phyloP scores from a whole-genome alignment of 192 early-diverging fungal species.

The Backusella luteola region DNA sequence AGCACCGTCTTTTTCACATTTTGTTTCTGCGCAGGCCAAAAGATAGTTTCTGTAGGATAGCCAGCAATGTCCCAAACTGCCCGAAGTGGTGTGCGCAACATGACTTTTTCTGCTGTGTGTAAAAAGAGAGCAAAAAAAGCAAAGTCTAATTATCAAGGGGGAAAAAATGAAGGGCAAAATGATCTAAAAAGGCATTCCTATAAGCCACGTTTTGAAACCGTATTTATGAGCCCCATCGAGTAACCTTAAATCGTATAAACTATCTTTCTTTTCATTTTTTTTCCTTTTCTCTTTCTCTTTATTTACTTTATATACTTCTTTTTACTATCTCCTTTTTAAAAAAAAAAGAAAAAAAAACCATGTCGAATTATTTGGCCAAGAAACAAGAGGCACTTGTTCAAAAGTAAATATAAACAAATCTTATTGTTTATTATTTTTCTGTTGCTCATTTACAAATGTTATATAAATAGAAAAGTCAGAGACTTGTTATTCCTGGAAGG shows the following conservation, averaged over 20 bases:
- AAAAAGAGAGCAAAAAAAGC: neutral
- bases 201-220: constrained; percentile 11
- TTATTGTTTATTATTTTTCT: constrained; percentile 16
- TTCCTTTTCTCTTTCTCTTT: neutral
- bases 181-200: neutral
- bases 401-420: neutral
- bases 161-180: neutral
- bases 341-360: constrained; percentile 5
- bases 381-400: constrained; percentile 38
- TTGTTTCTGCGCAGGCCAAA: constrained; percentile 29
- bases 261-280: constrained; percentile 4
- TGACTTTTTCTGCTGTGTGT: neutral
- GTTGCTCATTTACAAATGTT: constrained; percentile 10
- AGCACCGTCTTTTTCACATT: constrained; percentile 40
- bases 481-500: constrained; percentile 15
- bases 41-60: constrained; percentile 40
- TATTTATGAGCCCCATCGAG: constrained; percentile 1
- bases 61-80: constrained; percentile 29
- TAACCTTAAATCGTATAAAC: neutral
- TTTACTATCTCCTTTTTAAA: neutral
- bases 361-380: constrained; percentile 38
- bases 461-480: constrained; percentile 24
- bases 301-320: neutral
- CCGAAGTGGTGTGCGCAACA: constrained; percentile 29
- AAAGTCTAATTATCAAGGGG: too few relatives aligned